Conservation (phyloP, 2,329 filamentous ascomycete species). For the Paracoccidioides lutzii region DNA sequence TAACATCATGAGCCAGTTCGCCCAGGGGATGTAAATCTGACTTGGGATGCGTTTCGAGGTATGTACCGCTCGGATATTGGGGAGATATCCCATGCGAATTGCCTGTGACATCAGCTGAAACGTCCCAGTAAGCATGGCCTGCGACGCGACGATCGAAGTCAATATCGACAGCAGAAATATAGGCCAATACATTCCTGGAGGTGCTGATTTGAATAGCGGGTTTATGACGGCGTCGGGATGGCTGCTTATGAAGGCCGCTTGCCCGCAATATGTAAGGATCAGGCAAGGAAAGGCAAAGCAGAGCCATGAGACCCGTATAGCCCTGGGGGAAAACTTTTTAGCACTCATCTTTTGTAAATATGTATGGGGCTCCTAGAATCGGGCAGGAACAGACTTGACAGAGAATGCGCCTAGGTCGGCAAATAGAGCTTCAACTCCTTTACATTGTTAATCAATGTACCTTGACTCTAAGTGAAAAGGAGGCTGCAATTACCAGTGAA, state of each 20-base stretch:
- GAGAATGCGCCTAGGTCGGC: conserved; percentile 63
- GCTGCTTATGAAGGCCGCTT: conserved; percentile 57
- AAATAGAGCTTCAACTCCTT: conserved; percentile 63
- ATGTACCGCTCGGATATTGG: conserved; percentile 60
- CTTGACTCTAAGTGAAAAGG: background rate
- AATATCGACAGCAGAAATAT: conserved; percentile 55
- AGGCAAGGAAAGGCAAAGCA: conserved; percentile 55
- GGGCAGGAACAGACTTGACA: conserved; percentile 8
- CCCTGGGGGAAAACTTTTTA: conserved; percentile 23
- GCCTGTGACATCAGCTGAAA: conserved; percentile 61
- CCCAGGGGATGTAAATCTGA: conserved; percentile 62
- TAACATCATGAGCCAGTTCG: conserved; percentile 66
- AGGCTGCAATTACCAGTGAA: conserved; percentile 42
- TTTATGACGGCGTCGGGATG: conserved; percentile 52
- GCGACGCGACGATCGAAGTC: conserved; percentile 61
- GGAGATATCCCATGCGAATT: conserved; percentile 62
- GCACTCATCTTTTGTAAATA: conserved; percentile 1
- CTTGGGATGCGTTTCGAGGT: conserved; percentile 58
- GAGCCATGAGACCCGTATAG: conserved; percentile 63
- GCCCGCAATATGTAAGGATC: conserved; percentile 49
- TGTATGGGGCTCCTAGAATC: conserved; percentile 29
- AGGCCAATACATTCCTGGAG: conserved; percentile 55
- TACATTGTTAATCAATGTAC: background rate
- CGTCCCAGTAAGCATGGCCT: conserved; percentile 64
- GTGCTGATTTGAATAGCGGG: conserved; percentile 60